Evolutionary conservation across 2,329 filamentous ascomycete species (phyloP), one percentile per base, ranked within the genome.

Genomic region (Cladosporium austrohemisphaericum): DNA sequence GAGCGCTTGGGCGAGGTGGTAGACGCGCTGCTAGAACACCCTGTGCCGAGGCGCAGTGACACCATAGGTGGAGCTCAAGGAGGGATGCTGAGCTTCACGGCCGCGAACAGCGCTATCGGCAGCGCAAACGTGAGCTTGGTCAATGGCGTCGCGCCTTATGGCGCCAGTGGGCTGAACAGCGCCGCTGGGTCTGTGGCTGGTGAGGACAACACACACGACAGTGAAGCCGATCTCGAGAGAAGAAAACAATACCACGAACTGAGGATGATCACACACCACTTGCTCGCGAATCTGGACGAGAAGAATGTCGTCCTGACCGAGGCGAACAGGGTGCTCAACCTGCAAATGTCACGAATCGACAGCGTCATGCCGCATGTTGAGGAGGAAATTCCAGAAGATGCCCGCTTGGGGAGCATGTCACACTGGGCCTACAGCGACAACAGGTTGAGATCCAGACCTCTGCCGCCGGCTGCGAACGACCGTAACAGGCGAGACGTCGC

Each of bases 401-500:
- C 93, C 48, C 88, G 94, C 69, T 85, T 90, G 72, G 93, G 94
- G 44, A 97, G 90, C 70, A 79, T 83, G 52, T 88, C 83, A 45
- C 93, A 98, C 68, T 98, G 93, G 93, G 93, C 92, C 41, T 97
- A 97, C 66, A 86, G 88, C 16, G 87, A 92, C 63, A 85, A 92
- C 56, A 78, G 82, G 48, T 68, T 74, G 49, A 76, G 78, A 56
- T 83, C 60, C 57, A 61, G 45, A 69, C 69, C 10, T 62, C 72
- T 48, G 10, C 37, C 46, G 13, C 70, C 70, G 2, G 73, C 77
- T n/a, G 74, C 80, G 19, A 77, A 83, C 36, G 88, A 94, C 65
- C 78, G 85, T 20, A 84, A 86, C 40, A 79, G 89, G 52, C 81
- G 88, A 55, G 90, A 95, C 63, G 86, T 85, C 18, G 86, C 85